phyloP scores from a whole-genome alignment of 202 grass and related monocot genomes.

The Schoenoplectus tabernaemontani region DNA sequence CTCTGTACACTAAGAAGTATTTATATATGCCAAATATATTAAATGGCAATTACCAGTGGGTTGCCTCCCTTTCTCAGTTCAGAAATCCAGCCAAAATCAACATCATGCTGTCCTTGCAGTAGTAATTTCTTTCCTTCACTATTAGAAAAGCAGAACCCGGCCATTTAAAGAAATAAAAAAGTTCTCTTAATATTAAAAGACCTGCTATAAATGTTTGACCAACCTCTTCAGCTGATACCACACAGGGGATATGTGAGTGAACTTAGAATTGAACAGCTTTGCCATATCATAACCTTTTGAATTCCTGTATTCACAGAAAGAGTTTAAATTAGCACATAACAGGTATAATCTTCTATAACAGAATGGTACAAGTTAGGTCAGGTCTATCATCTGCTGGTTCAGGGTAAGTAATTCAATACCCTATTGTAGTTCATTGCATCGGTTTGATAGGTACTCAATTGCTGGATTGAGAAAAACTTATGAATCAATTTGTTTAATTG shows the following conservation, averaged over 20 bases:
- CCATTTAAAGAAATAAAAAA: constrained; percentile 16
- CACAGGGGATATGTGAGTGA: constrained; percentile 89
- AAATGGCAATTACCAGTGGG: constrained; percentile 44
- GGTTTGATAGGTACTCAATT: neutral
- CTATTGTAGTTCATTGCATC: neutral
- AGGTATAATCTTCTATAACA: neutral
- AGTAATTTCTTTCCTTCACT: constrained; percentile 72
- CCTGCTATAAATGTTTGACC: neutral
- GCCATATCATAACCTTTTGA: constrained; percentile 97
- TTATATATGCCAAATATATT: neutral
- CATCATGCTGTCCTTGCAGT: constrained; percentile 77
- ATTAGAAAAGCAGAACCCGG: constrained; percentile 16
- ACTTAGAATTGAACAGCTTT: constrained; percentile 61
- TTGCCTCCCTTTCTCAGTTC: constrained; percentile 52
- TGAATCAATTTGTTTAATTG: neutral
- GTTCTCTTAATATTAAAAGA: neutral
- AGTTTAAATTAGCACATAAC: neutral
- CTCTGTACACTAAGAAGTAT: neutral
- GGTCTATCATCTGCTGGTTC: neutral
- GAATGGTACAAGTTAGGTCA: constrained; percentile 1
- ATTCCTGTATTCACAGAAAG: constrained; percentile 42
- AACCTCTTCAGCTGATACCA: constrained; percentile 98
- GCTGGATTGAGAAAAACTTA: neutral
- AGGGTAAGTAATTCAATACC: neutral
- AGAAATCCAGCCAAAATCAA: constrained; percentile 66